Conservation (phyloP, 306 rosid genomes). For the Luffa acutangula region DNA sequence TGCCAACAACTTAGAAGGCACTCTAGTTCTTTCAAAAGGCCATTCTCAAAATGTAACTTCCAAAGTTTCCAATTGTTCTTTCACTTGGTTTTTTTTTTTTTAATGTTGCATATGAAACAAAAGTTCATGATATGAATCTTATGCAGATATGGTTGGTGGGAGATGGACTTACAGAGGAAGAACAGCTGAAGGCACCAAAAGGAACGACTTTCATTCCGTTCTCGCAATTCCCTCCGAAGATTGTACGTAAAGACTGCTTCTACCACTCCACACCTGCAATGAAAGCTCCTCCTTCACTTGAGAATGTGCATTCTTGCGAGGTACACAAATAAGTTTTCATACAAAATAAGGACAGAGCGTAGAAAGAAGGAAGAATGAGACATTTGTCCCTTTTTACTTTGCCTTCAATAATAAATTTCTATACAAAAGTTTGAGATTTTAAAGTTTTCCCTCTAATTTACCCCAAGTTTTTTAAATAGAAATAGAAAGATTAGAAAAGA, state of each 20-base stretch:
- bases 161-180: conserved; percentile 30
- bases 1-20: background rate
- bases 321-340: conserved; percentile 17
- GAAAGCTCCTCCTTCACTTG: conserved; percentile 36
- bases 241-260: conserved; percentile 52
- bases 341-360: background rate
- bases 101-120: background rate
- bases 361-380: too few species aligned
- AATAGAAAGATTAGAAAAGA: too few species aligned
- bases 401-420: too few species aligned
- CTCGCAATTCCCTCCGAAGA: conserved; percentile 61
- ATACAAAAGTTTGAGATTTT: too few species aligned
- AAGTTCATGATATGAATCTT: background rate
- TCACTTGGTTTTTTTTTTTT: background rate
- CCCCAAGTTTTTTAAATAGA: too few species aligned
- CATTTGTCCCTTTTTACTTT: too few species aligned
- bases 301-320: conserved; percentile 71
- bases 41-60: conserved; percentile 29
- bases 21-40: conserved; percentile 25
- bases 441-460: too few species aligned
- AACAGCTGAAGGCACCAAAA: conserved; percentile 53
- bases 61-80: background rate
- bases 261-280: conserved; percentile 62
- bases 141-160: conserved; percentile 66
- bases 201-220: conserved; percentile 61